A percentile compares a stretch with the other conserved stretches of the same genome.
Evolutionary conservation across 1,139 yeast genomes (phyloP).

Genomic region (Suhomyces anneliseae): DNA sequence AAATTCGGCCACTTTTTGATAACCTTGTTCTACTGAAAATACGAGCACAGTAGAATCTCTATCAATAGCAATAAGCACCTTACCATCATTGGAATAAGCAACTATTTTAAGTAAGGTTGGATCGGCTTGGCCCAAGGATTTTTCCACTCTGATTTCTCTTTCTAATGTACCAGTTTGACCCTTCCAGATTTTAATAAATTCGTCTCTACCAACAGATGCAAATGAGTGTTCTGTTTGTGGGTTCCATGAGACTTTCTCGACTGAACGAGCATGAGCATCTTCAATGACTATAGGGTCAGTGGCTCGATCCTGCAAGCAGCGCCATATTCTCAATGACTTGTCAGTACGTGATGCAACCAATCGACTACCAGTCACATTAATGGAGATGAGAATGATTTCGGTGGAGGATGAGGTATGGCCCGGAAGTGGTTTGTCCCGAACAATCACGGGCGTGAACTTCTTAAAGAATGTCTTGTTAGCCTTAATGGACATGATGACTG

Average conservation of each 20-base stretch:
- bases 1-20: conserved; percentile 26
- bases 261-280: conserved; percentile 46
- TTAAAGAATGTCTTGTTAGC: conserved; percentile 20
- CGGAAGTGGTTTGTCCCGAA: conserved; percentile 30
- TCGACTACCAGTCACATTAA: conserved; percentile 44
- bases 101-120: conserved; percentile 30
- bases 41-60: conserved; percentile 33
- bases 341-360: conserved; percentile 50
- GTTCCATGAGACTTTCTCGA: conserved; percentile 60
- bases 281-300: conserved; percentile 40
- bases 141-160: conserved; percentile 31
- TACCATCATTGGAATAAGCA: conserved; percentile 56
- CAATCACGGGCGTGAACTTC: conserved; percentile 21
- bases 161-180: conserved; percentile 38
- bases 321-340: conserved; percentile 46
- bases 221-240: conserved; percentile 53
- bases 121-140: conserved; percentile 12
- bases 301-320: conserved; percentile 28
- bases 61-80: conserved; percentile 49
- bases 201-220: conserved; percentile 61
- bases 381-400: conserved; percentile 33
- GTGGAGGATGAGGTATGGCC: conserved; percentile 25
- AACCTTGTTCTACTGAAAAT: conserved; percentile 26
- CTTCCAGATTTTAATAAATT: conserved; percentile 59
- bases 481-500: conserved; percentile 2